A percentile compares a stretch with the other conserved stretches of the same genome.
phyloP scores from a whole-genome alignment of 768 basidiomycete genomes.

The Pleurotus pulmonarius region DNA sequence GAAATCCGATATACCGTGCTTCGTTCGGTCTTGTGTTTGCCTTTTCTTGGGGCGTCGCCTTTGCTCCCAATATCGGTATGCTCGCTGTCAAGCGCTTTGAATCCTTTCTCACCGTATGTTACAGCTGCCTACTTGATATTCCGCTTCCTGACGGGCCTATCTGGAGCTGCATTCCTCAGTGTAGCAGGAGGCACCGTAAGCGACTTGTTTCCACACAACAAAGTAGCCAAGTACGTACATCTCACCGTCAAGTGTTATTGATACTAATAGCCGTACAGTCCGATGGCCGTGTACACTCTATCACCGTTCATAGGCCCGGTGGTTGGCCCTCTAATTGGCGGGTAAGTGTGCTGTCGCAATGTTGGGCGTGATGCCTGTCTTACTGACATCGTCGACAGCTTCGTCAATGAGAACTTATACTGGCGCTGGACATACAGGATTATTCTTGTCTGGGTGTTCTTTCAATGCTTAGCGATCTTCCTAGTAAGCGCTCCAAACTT shows the following conservation, averaged over 20 bases:
- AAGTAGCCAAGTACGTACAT: constrained; percentile 53
- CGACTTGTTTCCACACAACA: constrained; percentile 51
- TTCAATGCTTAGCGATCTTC: constrained; percentile 46
- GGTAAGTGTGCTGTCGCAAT: constrained; percentile 34
- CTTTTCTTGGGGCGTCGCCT: constrained; percentile 69
- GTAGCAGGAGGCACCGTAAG: constrained; percentile 54
- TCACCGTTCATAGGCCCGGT: constrained; percentile 51
- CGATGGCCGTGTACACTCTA: constrained; percentile 53
- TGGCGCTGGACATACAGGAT: constrained; percentile 83
- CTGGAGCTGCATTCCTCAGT: constrained; percentile 53
- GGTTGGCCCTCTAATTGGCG: constrained; percentile 54
- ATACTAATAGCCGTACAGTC: constrained; percentile 20
- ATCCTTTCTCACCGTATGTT: not conserved
- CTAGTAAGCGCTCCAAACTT: constrained; percentile 31
- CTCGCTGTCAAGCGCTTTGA: not conserved
- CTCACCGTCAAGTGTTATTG: not conserved
- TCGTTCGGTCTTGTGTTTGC: constrained; percentile 61
- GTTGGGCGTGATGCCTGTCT: not conserved
- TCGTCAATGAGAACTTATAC: constrained; percentile 37
- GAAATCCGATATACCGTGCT: constrained; percentile 56
- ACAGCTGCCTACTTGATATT: constrained; percentile 58
- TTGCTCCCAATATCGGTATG: constrained; percentile 63
- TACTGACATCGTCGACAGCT: not conserved
- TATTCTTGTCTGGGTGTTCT: constrained; percentile 64
- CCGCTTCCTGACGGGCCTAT: constrained; percentile 51